phyloP scores from a whole-genome alignment of 1,284 basidiomycete species.

The Cryptococcus sp. region DNA sequence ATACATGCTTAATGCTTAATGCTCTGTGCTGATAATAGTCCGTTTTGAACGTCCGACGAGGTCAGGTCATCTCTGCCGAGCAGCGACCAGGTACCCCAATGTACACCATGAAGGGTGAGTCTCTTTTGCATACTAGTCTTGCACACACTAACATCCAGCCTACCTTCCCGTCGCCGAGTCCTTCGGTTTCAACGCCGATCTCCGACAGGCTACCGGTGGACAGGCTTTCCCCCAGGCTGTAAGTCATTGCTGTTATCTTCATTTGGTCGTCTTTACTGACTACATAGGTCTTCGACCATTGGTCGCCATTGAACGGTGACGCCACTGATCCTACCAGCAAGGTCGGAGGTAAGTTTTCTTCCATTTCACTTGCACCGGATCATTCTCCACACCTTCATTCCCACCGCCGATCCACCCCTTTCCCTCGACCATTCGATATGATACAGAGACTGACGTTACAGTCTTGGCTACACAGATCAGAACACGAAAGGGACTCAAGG shows the following conservation, averaged over 20 bases:
- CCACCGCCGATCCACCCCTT: too few relatives aligned
- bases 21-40: conserved; percentile 17
- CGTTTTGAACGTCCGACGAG: conserved; percentile 94
- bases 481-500: conserved; percentile 52
- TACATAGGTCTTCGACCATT: conserved; percentile 27
- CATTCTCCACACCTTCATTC: too few relatives aligned
- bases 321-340: conserved; percentile 62
- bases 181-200: conserved; percentile 97
- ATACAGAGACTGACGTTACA: too few relatives aligned
- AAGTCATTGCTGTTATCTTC: conserved; percentile 68
- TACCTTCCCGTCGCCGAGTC: conserved; percentile 96
- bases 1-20: neutral
- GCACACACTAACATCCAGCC: conserved; percentile 37
- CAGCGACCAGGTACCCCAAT: conserved; percentile 96
- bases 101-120: conserved; percentile 89
- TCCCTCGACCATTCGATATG: too few relatives aligned
- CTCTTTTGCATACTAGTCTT: conserved; percentile 20
- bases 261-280: neutral
- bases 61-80: conserved; percentile 97
- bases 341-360: conserved; percentile 56
- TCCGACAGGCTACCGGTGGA: conserved; percentile 86
- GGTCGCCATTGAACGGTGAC: conserved; percentile 61
- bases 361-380: too few relatives aligned
- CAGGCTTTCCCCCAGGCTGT: conserved; percentile 98
- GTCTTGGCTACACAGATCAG: conserved; percentile 74